Conservation (phyloP, 495 filamentous ascomycete genomes). For the Mycothermus thermophilus region DNA sequence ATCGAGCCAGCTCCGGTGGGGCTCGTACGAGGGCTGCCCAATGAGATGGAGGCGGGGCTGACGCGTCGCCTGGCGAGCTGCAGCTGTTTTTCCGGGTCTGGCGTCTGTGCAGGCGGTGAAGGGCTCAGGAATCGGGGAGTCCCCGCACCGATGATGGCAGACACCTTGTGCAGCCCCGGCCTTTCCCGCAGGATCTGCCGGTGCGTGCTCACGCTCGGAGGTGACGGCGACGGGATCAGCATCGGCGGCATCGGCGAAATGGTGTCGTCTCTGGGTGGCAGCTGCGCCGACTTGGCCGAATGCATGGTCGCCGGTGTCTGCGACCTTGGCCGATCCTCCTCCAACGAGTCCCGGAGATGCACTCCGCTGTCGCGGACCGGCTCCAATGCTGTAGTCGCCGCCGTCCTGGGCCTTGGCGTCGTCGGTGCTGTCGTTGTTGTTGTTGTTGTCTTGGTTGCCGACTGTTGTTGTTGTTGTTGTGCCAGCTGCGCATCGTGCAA, state of each 20-base stretch:
- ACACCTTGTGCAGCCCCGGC: too few species aligned
- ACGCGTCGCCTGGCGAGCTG: not conserved
- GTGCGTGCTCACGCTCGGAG: too few species aligned
- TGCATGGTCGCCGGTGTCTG: too few species aligned
- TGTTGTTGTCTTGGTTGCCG: too few species aligned
- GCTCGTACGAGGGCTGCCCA: not conserved
- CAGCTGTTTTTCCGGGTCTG: slow-evolving; percentile 22
- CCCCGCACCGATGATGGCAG: slow-evolving; percentile 7
- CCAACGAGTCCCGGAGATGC: slow-evolving; percentile 29
- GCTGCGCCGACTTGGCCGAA: slow-evolving; percentile 10
- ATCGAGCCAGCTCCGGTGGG: not conserved
- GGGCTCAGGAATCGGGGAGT: slow-evolving; percentile 19
- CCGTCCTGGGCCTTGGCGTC: too few species aligned
- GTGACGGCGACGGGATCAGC: too few species aligned
- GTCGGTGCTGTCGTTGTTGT: too few species aligned
- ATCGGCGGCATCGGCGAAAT: too few species aligned
- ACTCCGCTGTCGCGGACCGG: slow-evolving; percentile 42
- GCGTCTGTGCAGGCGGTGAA: slow-evolving; percentile 17
- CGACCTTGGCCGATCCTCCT: too few species aligned
- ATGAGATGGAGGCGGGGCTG: not conserved
- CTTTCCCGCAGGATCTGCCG: too few species aligned
- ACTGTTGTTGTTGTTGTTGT: too few species aligned
- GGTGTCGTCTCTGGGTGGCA: slow-evolving; percentile 8
- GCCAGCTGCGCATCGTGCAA: too few species aligned
- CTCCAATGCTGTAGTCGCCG: slow-evolving; percentile 17